A percentile compares a stretch with the other conserved stretches of the same genome.
These are phyloP conservation scores for Primulina huaijiensis DNA, from an alignment of 257 asterid genomes.

Conservation along the genomic window DNA sequence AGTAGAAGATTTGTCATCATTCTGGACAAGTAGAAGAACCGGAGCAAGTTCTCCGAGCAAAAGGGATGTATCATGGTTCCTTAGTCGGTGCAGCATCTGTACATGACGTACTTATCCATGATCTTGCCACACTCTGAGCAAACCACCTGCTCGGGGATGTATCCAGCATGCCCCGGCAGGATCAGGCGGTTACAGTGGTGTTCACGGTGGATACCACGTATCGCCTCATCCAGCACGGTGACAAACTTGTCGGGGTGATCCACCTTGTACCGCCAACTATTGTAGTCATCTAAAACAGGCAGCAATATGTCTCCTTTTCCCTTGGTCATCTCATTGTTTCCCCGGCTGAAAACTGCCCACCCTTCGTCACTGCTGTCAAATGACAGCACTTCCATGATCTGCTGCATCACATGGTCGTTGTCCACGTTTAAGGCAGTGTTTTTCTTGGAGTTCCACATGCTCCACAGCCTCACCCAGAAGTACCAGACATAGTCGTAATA, in stretches of 20 bases:
- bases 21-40: too few relatives aligned
- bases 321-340: conserved; percentile 47
- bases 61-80: neutral
- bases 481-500: conserved; percentile 64
- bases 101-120: conserved; percentile 83
- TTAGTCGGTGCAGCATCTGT: conserved; percentile 82
- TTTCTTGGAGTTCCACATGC: conserved; percentile 93
- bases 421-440: conserved; percentile 59
- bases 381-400: conserved; percentile 57
- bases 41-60: too few relatives aligned
- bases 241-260: conserved; percentile 52
- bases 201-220: conserved; percentile 42
- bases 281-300: conserved; percentile 37
- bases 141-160: conserved; percentile 60
- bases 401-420: conserved; percentile 58
- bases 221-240: conserved; percentile 40
- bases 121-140: conserved; percentile 72
- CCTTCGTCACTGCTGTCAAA: conserved; percentile 73
- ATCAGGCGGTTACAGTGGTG: conserved; percentile 81
- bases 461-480: conserved; percentile 82
- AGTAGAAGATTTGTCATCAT: too few relatives aligned
- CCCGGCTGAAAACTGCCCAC: conserved; percentile 80
- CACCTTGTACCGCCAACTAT: conserved; percentile 44
- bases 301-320: conserved; percentile 47
- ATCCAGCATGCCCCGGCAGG: conserved; percentile 55